Evolutionary conservation across 2,329 filamentous ascomycete species (phyloP), one percentile per base, ranked within the genome.

Genomic region (Blumeria graminis): DNA sequence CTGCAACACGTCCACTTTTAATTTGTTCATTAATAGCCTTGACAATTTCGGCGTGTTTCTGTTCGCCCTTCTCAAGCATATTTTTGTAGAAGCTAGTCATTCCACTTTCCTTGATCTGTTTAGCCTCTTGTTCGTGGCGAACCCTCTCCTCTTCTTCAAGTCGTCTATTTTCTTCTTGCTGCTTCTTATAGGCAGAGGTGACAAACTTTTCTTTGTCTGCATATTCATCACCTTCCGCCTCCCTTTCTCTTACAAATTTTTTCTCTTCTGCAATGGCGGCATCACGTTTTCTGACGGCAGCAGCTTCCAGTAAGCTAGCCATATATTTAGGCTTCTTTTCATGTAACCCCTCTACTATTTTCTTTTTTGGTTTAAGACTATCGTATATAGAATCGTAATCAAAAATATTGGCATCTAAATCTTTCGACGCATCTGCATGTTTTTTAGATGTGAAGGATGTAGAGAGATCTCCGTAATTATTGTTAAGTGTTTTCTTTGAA

Each of bases 311-410:
- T 33, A 93, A 71, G 57, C 76, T 82, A 61, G 75, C 76, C 79
- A 92, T 89, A 69, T 92, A 92, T 63, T 84, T 86, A 1, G 86
- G 82, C 62, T 79, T 80, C 43, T 79, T 73, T 63, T 82, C 76
- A 1, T 71, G 69, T 3, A 76, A 75, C 55, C 75, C 74, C 51
- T 72, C 71, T 6, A 73, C 74, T 4, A 71, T 72, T 58, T 75
- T 75, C 61, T 78, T 76, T 58, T 80, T 74, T 14, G 78, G 76
- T 61, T 86, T 82, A 43, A 90, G 72, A 0, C 82, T 83, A 62
- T 90, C 85, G 69, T 87, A 89, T 22, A 86, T 84, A 1, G 76
- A 76, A 66, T 93, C 86, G 70, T 92, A 93, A 69, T 92, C 86
- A 71, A 89, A 92, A 62, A 92, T 81, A 53, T 78, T 81, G 1